Evolutionary conservation across 2,329 filamentous ascomycete genomes (phyloP).

Genomic region (Sporothrix schenckii): DNA sequence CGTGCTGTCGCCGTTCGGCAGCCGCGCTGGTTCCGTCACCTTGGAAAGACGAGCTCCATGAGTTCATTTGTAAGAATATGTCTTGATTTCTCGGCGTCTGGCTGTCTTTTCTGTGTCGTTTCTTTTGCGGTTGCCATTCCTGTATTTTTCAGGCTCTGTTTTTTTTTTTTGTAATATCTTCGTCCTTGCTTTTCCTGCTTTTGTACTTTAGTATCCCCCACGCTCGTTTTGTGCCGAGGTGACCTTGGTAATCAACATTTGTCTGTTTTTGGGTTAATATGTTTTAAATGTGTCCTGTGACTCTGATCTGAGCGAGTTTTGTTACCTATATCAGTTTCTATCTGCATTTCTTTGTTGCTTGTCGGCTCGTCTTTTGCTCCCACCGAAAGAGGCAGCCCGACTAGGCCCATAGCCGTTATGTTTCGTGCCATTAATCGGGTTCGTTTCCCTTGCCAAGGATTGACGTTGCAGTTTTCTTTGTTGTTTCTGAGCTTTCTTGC

Average conservation of each 20-base stretch:
- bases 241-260: slow-evolving; percentile 13
- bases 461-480: slow-evolving; percentile 1
- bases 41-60: not conserved
- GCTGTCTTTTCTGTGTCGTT: not conserved
- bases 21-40: not conserved
- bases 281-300: not conserved
- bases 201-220: slow-evolving; percentile 7
- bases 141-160: not conserved
- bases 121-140: not conserved
- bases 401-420: not conserved
- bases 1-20: not conserved
- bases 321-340: too few relatives aligned
- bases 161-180: not conserved
- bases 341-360: not conserved
- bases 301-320: not conserved
- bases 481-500: not conserved
- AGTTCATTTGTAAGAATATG: slow-evolving; percentile 15
- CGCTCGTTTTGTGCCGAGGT: slow-evolving; percentile 7
- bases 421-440: slow-evolving; percentile 3
- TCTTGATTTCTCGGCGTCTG: not conserved
- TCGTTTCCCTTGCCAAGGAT: slow-evolving; percentile 1
- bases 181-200: not conserved
- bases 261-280: not conserved
- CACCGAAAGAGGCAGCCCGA: slow-evolving; percentile 22
- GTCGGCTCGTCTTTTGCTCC: not conserved